Base-by-base conservation (phyloP, 2,329 filamentous ascomycete species). In the Aspergillus alliaceus region DNA sequence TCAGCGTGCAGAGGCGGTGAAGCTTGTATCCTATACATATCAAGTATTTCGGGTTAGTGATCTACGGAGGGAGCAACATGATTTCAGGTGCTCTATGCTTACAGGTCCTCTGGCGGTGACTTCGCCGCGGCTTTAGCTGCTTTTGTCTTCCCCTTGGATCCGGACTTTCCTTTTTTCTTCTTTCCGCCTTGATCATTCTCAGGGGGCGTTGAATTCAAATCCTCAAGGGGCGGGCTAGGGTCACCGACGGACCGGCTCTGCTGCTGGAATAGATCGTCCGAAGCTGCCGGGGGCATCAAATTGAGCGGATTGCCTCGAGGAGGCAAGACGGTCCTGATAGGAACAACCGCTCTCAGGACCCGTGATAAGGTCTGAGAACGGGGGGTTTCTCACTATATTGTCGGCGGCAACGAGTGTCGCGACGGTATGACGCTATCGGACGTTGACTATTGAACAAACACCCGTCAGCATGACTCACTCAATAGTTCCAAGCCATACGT, bases 231-330 rank as follows among this genome's bases (percentile, higher is more conserved):
- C 15, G 70, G 59, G 49, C 53, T 66, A 39, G 71, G 69, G 60
- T 71, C 68, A 61, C 71, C 69, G 46, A 68, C 60, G 31, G 68
- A 72, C 66, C 63, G 74, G 66, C 65, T 72, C 37, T 72, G 69
- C 61, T 72, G 74, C 66, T 67, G 70, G 63, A 70, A 71, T 55
- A 67, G 58, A 62, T 73, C 69, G 69, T 75, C 74, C 64, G 72
- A 72, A 56, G 70, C 69, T 67, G 68, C 72, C 66, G 73, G 72
- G 70, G 70, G 73, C 75, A 77, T 77, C 69, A 72, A 77, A 76
- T 66, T n/a, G 69, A 63, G 63, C 65, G 59, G 59, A 63, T 64
- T 70, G 70, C 71, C 69, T 59, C 53, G 51, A 48, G 54, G 67
- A 69, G 69, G 68, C 70, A 64, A 64, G 49, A 40, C 27, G 27